These are phyloP conservation scores for Kwoniella mangroviensis DNA, from an alignment of 768 basidiomycete genomes.

Conservation along the genomic window DNA sequence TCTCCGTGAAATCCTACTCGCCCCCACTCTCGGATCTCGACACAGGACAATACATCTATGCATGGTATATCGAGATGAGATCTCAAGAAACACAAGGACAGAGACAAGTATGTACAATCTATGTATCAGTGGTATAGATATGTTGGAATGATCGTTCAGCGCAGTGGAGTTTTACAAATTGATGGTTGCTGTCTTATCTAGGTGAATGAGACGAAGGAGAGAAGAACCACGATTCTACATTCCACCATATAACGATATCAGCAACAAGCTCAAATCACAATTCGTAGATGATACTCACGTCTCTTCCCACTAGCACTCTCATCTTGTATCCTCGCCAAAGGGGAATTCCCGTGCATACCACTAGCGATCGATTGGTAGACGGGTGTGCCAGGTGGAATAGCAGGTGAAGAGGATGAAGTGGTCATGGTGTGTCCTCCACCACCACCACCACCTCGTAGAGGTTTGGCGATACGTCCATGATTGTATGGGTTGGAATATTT, in stretches of 20 bases:
- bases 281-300: slow-evolving; percentile 35
- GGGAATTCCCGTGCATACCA: slow-evolving; percentile 33
- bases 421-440: slow-evolving; percentile 16
- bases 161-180: too few relatives aligned
- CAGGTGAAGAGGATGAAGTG: neutral
- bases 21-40: neutral
- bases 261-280: too few relatives aligned
- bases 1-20: neutral
- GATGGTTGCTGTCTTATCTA: neutral
- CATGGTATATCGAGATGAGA: slow-evolving; percentile 12
- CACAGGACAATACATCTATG: slow-evolving; percentile 6
- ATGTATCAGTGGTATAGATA: neutral
- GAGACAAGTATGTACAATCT: slow-evolving; percentile 2
- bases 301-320: slow-evolving; percentile 48
- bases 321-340: slow-evolving; percentile 46
- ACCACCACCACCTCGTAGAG: slow-evolving; percentile 90
- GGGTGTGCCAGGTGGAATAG: slow-evolving; percentile 8
- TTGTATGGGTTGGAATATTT: slow-evolving; percentile 67
- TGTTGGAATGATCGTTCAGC: neutral
- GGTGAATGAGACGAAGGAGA: slow-evolving; percentile 24
- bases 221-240: slow-evolving; percentile 46
- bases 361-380: slow-evolving; percentile 32
- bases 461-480: slow-evolving; percentile 96
- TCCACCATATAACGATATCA: neutral
- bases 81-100: neutral